Base-by-base conservation (phyloP, 2,329 filamentous ascomycete species). In the Lanzia echinophila region DNA sequence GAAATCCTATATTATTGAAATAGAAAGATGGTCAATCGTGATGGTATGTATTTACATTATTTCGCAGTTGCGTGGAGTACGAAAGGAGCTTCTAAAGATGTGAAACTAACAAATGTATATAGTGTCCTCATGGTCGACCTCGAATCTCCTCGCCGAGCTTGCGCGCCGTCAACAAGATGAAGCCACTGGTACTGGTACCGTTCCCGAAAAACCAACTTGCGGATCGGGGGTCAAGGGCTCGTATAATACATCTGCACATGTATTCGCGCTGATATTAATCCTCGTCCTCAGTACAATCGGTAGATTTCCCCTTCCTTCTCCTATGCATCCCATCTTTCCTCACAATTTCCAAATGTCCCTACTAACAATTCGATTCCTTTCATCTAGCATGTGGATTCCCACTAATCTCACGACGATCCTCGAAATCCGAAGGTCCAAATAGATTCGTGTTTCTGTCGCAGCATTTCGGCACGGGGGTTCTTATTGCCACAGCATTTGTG, bases 401-500 rank as follows among this genome's bases (percentile, higher is more conserved):
- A 44, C 50, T 68, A 3, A 52, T 69, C 49, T 69, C 67, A 31
- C 60, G 61, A 38, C 60, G 64, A 55, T 58, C 64, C 2, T 65
- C 67, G 4, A 65, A 64, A 47, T 58, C 55, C 17, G 50, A 63
- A 6, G 58, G 55, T 0, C 56, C 64, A 3, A 58, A 61, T 36
- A 59, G 60, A 54, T 63, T 69, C 60, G 75, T 83, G 50, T 83
- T 83, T 64, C 67, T 82, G 47, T 79, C 76, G 2, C 74, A 81
- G 58, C 86, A 90, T 71, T 87, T 89, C 60, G 87, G 88, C 65
- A 94, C 88, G 1, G 88, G 88, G 56, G 89, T 94, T 19, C 75
- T 94, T n/a, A 85, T 94, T 58, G 88, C 89, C 11, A 94, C 88
- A 1, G 88, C 88, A 53, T 94, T 94, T 65, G 87, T 92, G 24